Conservation (phyloP, 345 rosid species). For the Crucihimalaya himalaica region DNA sequence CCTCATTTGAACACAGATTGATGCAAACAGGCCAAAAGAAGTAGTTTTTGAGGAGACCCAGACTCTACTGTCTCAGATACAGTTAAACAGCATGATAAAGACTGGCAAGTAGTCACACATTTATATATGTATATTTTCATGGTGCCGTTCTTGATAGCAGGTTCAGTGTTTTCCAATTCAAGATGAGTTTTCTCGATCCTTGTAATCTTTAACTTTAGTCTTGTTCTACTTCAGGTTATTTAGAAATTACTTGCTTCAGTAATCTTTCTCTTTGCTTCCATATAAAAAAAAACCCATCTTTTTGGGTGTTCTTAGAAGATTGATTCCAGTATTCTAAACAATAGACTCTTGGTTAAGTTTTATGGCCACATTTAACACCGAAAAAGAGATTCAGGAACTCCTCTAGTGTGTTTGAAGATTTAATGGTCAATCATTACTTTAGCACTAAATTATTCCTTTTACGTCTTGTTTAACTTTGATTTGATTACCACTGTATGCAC, state of each 20-base stretch:
- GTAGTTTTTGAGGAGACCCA: constrained; percentile 63
- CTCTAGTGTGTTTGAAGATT: neutral
- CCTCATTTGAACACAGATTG: constrained; percentile 51
- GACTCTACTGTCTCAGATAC: constrained; percentile 60
- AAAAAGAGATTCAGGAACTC: neutral
- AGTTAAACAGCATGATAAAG: constrained; percentile 43
- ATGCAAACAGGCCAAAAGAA: constrained; percentile 77
- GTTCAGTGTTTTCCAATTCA: neutral
- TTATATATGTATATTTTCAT: constrained; percentile 29
- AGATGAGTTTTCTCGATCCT: neutral
- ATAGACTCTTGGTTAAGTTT: neutral
- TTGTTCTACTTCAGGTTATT: neutral
- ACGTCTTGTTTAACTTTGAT: constrained; percentile 20
- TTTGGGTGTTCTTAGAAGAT: neutral
- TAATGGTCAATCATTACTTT: neutral
- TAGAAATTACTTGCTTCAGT: neutral
- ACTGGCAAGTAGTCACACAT: constrained; percentile 41
- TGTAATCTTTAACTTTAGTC: constrained; percentile 4
- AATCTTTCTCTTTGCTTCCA: neutral
- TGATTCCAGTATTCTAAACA: neutral
- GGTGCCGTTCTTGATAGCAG: neutral
- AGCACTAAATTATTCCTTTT: neutral
- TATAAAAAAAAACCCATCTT: neutral
- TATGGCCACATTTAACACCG: neutral
- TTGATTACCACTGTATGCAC: constrained; percentile 24